Evolutionary conservation across 306 rosid genomes (phyloP), one percentile per base, ranked within the genome.

Genomic region (Dryas octopetala): DNA sequence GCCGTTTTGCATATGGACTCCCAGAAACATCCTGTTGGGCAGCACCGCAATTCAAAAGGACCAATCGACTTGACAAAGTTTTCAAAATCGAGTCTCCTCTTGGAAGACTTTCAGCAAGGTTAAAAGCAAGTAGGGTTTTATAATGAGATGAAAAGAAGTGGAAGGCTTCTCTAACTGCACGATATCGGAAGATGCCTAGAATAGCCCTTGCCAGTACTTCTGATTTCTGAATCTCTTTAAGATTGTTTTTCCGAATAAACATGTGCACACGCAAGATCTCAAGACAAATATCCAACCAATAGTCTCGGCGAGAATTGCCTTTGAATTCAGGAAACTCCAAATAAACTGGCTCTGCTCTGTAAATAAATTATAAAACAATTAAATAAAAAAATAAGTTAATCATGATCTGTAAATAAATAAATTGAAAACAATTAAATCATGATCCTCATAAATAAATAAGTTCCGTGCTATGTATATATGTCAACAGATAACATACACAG

Each of bases 301-400:
- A 95, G 78, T 92, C 93, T 72, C 96, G 97, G 28, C 97, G 96
- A 76, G 90, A 74, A 84, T 87, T 85, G 79, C 93, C 93, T 78
- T 90, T 92, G 82, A 95, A 88, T 81, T 95, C 97, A 55, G 97
- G 96, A 88, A 90, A 92, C 86, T 95, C 99, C 60, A 95, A 85
- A 88, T 83, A 90, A 76, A 90, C 90, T 73, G 97, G 97, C 83
- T 95, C 99, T 80, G 82, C 83, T 83, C 99, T 95, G 96, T 76
- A 83, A 80, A 82, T 45, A 66, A 75, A 74, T 43, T 40, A 41
- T 68, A 85, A 76, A 76, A 64, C 23, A 77, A 45, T 78, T 81
- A 80, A 82, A 48, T 50, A 47, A 76, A 75, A 77, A 23, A 47
- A 68, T 74, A 68, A 79, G 66, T 19, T 46, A 23, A 23, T 23